A percentile compares a stretch with the other conserved stretches of the same genome.
Evolutionary conservation across 306 rosid genomes (phyloP).

Genomic region (Fragaria vesca): DNA sequence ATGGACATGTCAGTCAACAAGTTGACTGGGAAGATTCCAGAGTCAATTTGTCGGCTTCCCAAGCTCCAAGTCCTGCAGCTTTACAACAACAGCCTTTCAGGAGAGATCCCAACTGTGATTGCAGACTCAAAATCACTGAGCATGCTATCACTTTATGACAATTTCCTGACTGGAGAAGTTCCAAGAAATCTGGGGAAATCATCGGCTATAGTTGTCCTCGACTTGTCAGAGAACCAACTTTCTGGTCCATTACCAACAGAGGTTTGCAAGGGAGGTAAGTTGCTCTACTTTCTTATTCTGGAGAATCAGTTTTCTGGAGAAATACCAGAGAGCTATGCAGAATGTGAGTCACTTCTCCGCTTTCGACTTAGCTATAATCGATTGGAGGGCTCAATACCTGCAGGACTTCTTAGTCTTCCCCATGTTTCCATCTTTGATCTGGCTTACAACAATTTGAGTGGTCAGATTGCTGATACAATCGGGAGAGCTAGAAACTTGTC

Average conservation of each 20-base stretch:
- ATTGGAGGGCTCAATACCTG: conserved; percentile 66
- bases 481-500: conserved; percentile 69
- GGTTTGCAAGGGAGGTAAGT: conserved; percentile 64
- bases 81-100: conserved; percentile 80
- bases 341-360: conserved; percentile 62
- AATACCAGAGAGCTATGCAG: conserved; percentile 59
- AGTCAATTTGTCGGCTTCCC: conserved; percentile 67
- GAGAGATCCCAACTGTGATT: conserved; percentile 68
- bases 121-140: conserved; percentile 60
- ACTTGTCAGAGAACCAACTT: conserved; percentile 75
- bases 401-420: conserved; percentile 62
- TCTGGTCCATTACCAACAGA: conserved; percentile 75
- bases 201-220: conserved; percentile 64
- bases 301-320: conserved; percentile 70
- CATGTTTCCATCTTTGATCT: conserved; percentile 82
- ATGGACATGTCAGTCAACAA: conserved; percentile 87
- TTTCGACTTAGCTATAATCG: conserved; percentile 74
- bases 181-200: conserved; percentile 70
- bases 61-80: conserved; percentile 74
- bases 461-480: conserved; percentile 50
- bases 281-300: conserved; percentile 70
- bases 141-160: conserved; percentile 75
- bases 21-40: conserved; percentile 66
- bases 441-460: conserved; percentile 59
- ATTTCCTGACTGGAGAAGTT: conserved; percentile 59